phyloP scores from a whole-genome alignment of 2,329 filamentous ascomycete species.

The Diaporthe sp. region DNA sequence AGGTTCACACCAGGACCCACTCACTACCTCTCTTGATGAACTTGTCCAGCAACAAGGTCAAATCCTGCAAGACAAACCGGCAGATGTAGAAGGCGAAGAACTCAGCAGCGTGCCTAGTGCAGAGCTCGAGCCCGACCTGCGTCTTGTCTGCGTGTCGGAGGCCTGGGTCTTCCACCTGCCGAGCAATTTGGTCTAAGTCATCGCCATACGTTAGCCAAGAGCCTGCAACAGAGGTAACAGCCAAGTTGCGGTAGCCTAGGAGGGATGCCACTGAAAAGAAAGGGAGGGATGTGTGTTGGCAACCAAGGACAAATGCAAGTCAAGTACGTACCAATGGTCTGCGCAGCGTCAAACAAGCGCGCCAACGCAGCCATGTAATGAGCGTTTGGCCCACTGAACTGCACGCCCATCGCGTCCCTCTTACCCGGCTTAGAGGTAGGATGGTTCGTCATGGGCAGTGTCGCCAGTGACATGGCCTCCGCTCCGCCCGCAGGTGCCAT shows the following conservation, averaged over 20 bases:
- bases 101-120: constrained; percentile 92
- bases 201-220: constrained; percentile 19
- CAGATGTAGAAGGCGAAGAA: constrained; percentile 99
- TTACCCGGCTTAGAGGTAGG: constrained; percentile 78
- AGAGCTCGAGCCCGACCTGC: constrained; percentile 94
- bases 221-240: constrained; percentile 45
- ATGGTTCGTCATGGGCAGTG: constrained; percentile 81
- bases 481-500: constrained; percentile 63
- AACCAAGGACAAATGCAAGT: background rate
- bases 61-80: constrained; percentile 90
- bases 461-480: constrained; percentile 74
- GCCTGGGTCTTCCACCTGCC: constrained; percentile 95
- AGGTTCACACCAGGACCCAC: constrained; percentile 76
- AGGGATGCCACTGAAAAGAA: background rate
- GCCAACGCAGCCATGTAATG: constrained; percentile 94
- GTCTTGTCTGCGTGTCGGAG: constrained; percentile 93
- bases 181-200: constrained; percentile 86
- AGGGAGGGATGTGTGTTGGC: constrained; percentile 11
- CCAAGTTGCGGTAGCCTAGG: background rate
- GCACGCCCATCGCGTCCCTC: constrained; percentile 76
- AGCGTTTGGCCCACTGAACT: constrained; percentile 86
- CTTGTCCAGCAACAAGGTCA: constrained; percentile 90
- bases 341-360: constrained; percentile 91
- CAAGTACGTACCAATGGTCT: constrained; percentile 83
- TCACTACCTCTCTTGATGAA: constrained; percentile 97